Evolutionary conservation across 2,329 filamentous ascomycete species (phyloP), one percentile per base, ranked within the genome.

Genomic region (Hypoxylon sp.): DNA sequence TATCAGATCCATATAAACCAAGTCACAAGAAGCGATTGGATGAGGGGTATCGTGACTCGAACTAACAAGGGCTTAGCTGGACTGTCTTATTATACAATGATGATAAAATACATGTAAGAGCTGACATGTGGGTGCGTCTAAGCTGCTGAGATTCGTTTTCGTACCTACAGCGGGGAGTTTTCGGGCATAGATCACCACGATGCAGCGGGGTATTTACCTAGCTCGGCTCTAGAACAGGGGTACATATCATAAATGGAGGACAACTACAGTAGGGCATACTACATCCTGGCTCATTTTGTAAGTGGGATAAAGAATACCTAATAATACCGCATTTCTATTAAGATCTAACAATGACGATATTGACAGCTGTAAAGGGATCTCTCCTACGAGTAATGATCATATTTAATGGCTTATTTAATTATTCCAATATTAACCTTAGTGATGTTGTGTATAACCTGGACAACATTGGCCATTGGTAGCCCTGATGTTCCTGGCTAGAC

Each of bases 301-400:
- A 38, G 36, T 32, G 30, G 10, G 14, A 58, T 46, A 48, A 21
- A 21, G n/a, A 43, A 43, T 32, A n/a, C n/a, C n/a, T n/a, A 68
- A 68, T 68, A 66, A 68, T 68, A 70, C 62, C 62, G 56, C 65
- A 68, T 56, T 56, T 62, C 61, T 61, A 17, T 58, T 45, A 36
- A 58, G 30, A n/a, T 13, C 34, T 51, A 38, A 50, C n/a, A 41
- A 65, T 65, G 64, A 61, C 61, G 57, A 53, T 43, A 68, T 60
- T 7, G 30, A 57, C 30, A 30, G 19, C 38, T 57, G 25, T 6
- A 36, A 46, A 53, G 34, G n/a, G 25, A n/a, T n/a, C 11, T 36
- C 5, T 25, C 2, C 9, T 28, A 36, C 13, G 28, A 32, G 48
- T 17, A 43, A 43, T 21, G 17, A 21, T 43, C 10, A 11, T 5